phyloP scores from a whole-genome alignment of 257 asterid species.

The Solanum virginianum region DNA sequence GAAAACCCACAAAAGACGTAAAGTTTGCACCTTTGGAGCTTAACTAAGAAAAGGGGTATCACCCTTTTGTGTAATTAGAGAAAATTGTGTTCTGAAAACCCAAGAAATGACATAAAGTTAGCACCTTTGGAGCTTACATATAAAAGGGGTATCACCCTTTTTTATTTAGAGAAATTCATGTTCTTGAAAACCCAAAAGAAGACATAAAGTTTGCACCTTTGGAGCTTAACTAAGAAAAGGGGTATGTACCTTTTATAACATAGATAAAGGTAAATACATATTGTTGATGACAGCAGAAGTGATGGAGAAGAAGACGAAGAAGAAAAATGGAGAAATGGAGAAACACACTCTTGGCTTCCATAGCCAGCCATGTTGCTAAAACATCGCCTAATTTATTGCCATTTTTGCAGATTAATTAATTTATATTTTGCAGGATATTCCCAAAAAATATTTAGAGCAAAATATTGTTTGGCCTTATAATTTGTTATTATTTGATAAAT shows the following conservation, averaged over 20 bases:
- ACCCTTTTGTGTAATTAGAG: conserved; percentile 27
- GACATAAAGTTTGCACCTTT: not conserved
- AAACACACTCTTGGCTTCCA: not conserved
- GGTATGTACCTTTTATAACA: conserved; percentile 24
- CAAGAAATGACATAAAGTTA: not conserved
- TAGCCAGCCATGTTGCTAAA: conserved; percentile 32
- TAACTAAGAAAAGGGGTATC: not conserved
- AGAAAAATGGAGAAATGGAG: not conserved
- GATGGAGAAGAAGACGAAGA: not conserved
- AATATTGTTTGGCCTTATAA: too few relatives aligned
- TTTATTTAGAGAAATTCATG: too few relatives aligned
- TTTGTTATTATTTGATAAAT: too few relatives aligned
- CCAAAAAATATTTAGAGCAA: too few relatives aligned
- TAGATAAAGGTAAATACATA: conserved; percentile 12
- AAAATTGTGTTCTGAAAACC: conserved; percentile 11
- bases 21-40: not conserved
- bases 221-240: not conserved
- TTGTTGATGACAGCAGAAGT: conserved; percentile 9
- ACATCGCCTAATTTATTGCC: conserved; percentile 20
- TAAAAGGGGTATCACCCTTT: not conserved
- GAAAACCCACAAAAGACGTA: conserved; percentile 1
- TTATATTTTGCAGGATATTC: not conserved
- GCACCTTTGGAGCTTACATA: not conserved
- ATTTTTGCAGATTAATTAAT: not conserved
- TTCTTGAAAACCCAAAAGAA: not conserved